These are phyloP conservation scores for Vigna radiata DNA, from an alignment of 306 rosid genomes.

Conservation along the genomic window DNA sequence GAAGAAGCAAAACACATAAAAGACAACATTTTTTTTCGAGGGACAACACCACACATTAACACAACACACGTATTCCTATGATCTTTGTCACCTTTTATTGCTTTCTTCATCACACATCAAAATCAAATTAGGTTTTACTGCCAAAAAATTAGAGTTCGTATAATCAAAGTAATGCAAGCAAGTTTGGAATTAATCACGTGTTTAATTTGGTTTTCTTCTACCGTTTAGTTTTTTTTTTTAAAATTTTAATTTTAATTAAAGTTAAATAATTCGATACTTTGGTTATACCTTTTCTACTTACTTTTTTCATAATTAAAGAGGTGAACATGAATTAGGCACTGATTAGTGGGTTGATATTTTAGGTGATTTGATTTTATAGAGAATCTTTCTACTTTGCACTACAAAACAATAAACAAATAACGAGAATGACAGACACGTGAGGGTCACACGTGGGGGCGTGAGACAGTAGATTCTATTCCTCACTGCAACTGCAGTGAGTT, in stretches of 20 bases:
- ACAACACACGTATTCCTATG: conserved; percentile 21
- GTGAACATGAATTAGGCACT: conserved; percentile 21
- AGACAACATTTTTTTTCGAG: neutral
- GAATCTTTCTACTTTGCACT: conserved; percentile 13
- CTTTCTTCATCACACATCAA: conserved; percentile 30
- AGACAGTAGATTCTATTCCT: conserved; percentile 43
- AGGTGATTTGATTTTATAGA: conserved; percentile 15
- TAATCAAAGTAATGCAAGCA: conserved; percentile 9
- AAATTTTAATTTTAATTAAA: too few relatives aligned
- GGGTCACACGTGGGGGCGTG: conserved; percentile 35
- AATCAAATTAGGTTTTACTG: conserved; percentile 34
- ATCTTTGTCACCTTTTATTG: conserved; percentile 28
- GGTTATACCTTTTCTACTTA: neutral
- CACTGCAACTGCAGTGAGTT: conserved; percentile 17
- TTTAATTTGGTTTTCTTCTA: too few relatives aligned
- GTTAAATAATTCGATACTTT: neutral
- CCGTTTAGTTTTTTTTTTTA: too few relatives aligned
- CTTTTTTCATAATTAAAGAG: neutral
- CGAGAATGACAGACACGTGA: conserved; percentile 36
- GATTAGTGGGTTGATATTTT: conserved; percentile 35
- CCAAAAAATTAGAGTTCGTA: neutral
- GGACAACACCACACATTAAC: neutral
- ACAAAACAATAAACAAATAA: conserved; percentile 8
- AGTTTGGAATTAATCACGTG: neutral
- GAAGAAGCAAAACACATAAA: conserved; percentile 17